Evolutionary conservation across 148 eudicot species (phyloP).

Genomic region (Silene conica): DNA sequence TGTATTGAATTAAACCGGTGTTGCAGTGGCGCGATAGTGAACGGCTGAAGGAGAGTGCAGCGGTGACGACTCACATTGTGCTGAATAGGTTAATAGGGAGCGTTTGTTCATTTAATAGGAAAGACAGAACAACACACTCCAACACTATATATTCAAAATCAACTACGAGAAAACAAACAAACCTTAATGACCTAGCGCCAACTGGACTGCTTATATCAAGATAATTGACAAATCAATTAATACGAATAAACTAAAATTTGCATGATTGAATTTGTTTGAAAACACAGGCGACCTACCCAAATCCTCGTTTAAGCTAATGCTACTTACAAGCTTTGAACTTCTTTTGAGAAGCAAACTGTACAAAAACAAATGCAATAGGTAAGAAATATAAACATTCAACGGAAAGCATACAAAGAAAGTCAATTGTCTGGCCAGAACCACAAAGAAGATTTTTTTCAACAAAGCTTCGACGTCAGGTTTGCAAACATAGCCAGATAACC

Average conservation of each 20-base stretch:
- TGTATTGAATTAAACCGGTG: too few species aligned
- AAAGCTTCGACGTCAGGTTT: background rate
- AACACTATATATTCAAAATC: background rate
- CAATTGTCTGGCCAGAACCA: background rate
- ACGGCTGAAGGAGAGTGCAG: too few species aligned
- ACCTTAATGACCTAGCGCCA: conserved; percentile 30
- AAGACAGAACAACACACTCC: background rate
- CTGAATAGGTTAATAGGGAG: too few species aligned
- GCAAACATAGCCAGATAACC: background rate
- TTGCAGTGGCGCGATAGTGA: too few species aligned
- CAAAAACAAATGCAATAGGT: conserved; percentile 5
- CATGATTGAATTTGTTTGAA: background rate
- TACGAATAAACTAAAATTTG: background rate
- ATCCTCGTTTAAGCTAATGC: conserved; percentile 15
- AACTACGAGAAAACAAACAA: background rate
- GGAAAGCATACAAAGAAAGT: background rate
- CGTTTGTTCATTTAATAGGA: too few species aligned
- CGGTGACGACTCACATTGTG: too few species aligned
- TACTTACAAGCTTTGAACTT: conserved; percentile 25
- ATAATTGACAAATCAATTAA: conserved; percentile 13
- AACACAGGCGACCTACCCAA: conserved; percentile 22
- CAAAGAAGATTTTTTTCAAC: background rate
- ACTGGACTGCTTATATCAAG: conserved; percentile 22
- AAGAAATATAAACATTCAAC: background rate
- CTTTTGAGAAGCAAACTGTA: conserved; percentile 29